These are phyloP conservation scores for Mrakiaceae sp. DNA, from an alignment of 1,284 basidiomycete species.

Conservation along the genomic window DNA sequence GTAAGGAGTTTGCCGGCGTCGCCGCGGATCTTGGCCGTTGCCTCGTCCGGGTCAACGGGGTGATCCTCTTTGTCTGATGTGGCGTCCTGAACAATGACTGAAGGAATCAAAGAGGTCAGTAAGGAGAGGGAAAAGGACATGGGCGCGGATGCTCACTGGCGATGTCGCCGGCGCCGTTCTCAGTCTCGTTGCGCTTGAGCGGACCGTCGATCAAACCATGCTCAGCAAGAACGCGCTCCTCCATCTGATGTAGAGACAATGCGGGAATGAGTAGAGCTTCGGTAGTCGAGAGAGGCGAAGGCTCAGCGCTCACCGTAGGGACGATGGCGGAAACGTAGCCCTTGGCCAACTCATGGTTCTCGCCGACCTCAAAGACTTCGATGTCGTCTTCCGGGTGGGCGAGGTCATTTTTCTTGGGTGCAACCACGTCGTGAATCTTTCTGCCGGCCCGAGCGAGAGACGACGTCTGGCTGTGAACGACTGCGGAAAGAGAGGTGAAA, in stretches of 20 bases:
- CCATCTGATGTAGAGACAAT: slow-evolving; percentile 3
- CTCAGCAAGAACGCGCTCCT: slow-evolving; percentile 16
- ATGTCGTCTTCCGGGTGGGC: slow-evolving; percentile 11
- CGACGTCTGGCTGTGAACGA: slow-evolving; percentile 11
- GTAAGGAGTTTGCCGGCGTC: not conserved
- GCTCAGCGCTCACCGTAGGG: slow-evolving; percentile 1
- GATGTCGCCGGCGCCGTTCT: slow-evolving; percentile 9
- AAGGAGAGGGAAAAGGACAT: not conserved
- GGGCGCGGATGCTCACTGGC: not conserved
- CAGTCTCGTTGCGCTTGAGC: slow-evolving; percentile 6
- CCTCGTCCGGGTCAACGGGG: no score
- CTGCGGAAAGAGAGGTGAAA: not conserved
- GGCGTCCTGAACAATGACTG: no score
- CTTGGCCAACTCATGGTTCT: slow-evolving; percentile 3
- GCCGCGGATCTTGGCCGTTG: no score
- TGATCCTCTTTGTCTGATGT: no score
- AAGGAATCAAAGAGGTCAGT: no score
- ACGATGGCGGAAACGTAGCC: slow-evolving; percentile 14
- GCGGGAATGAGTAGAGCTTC: not conserved
- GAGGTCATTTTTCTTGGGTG: not conserved
- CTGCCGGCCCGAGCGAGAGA: not conserved
- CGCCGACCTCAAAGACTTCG: slow-evolving; percentile 13
- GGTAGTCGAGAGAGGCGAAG: no score
- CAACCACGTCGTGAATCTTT: slow-evolving; percentile 9
- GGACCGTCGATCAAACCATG: slow-evolving; percentile 14